Percentiles rank a stretch among this genome's conserved stretches.
These are phyloP conservation scores for Ceratocystis smalleyi DNA, from an alignment of 2,329 filamentous ascomycete genomes.

Conservation along the genomic window DNA sequence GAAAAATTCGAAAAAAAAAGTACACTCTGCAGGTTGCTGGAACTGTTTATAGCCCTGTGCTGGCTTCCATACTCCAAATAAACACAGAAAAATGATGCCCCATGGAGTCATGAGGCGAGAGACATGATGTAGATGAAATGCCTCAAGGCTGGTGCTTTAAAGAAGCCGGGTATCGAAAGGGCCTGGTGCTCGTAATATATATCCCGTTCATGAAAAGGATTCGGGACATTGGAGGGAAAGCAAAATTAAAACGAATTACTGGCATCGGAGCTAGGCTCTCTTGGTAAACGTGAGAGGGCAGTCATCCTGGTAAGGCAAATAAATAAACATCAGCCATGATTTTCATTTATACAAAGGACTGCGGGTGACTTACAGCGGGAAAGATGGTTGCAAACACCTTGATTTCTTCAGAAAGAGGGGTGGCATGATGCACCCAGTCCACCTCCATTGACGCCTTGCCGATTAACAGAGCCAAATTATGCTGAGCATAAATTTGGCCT, in stretches of 20 bases:
- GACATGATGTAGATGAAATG: too few relatives aligned
- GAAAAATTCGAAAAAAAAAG: too few relatives aligned
- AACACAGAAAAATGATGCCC: too few relatives aligned
- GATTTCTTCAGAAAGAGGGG: conserved; percentile 76
- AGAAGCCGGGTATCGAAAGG: too few relatives aligned
- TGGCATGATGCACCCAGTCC: conserved; percentile 81
- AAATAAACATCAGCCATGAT: conserved; percentile 20
- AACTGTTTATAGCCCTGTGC: not conserved
- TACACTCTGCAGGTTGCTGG: too few relatives aligned
- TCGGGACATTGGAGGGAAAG: not conserved
- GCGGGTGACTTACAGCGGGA: conserved; percentile 55
- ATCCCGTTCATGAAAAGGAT: not conserved
- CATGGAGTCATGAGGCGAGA: too few relatives aligned
- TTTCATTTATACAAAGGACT: conserved; percentile 5
- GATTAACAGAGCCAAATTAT: conserved; percentile 77
- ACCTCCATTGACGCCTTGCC: conserved; percentile 77
- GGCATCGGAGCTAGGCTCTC: conserved; percentile 15
- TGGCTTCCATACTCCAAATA: too few relatives aligned
- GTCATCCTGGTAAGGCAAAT: conserved; percentile 45
- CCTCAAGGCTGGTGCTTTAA: too few relatives aligned
- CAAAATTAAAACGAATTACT: not conserved
- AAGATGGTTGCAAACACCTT: conserved; percentile 98
- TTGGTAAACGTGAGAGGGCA: conserved; percentile 60
- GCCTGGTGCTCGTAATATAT: too few relatives aligned
- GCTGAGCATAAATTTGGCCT: conserved; percentile 78